Base-by-base conservation (phyloP, 2,329 filamentous ascomycete species). In the Rugonectria rugulosa region DNA sequence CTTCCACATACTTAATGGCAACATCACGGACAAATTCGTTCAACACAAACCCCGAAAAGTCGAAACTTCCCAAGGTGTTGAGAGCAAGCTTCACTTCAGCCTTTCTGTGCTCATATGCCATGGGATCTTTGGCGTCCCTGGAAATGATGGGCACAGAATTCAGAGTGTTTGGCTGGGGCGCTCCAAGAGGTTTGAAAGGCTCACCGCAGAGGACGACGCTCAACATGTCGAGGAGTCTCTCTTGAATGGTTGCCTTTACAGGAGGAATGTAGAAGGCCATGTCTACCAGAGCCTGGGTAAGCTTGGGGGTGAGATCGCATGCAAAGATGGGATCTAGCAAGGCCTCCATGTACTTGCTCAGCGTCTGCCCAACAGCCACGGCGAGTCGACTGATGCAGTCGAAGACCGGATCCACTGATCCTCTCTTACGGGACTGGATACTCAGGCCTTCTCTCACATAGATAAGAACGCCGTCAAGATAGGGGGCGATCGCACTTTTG, bases 1-100 rank as follows among this genome's bases (percentile, higher is more conserved):
- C 95, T 65, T 99, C 94, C 36, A 99, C 94, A 67, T 97, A 99
- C 72, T 94, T 95, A 70, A 99, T 96, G 4, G 96, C 95, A 44
- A 99, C 95, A 70, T 99, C 95, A 20, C 95, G 90, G 23, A 99
- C 95, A 65, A 99, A 99, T 72, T 99, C 96, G 68, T 99, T 99
- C 14, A 99, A 79, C 14, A 97, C 90, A 68, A 98, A 92, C 2
- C 91, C 88, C 58, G 83, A 88, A 69, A 99, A 99, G 72, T 99
- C 95, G 68, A 99, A 99, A 70, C 92, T 97, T n/a, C 95, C 96
- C 1, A 99, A 81, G 0, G 96, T 99, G 68, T 96, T 93, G 14
- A 99, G 82, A 4, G 95, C 95, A 47, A 99, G 81, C 61, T 96
- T 96, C 59, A 99, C 91, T 71, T 99, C 94, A 8, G 88, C 81